Base-by-base conservation (phyloP, 148 eudicot species). In the Tetragonia tetragonoides region DNA sequence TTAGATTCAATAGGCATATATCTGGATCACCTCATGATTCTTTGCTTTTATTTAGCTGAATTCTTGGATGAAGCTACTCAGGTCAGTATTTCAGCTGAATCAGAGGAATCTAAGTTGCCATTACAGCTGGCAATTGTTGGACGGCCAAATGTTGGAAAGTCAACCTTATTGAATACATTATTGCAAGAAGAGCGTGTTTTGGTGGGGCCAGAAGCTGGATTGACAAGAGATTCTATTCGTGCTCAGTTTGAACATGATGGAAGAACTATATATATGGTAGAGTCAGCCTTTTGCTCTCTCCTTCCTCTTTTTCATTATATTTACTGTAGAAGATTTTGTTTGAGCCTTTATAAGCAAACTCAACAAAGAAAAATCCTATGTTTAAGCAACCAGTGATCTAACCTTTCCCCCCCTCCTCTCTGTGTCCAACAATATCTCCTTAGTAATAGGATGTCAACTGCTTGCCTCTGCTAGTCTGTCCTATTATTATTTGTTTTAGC, bases 141-240 rank as follows among this genome's bases (percentile, higher is more conserved):
- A 47, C 88, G 94, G 37, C 98, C 98, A 41, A 95, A 92, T 82
- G 98, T 92, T 66, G 97, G 98, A 60, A 94, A 94, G 83, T 94
- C 98, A 53, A 94, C 99, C 74, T 86, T 96, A 85, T 75, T 96
- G 69, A 96, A 96, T 78, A 86, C 98, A 39, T 73, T 96, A 79
- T 84, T 96, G 74, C 98, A 91, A 89, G 98, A 96, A 84, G 88
- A 96, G 59, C 98, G 99, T 81, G 99, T 91, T 82, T 80, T 95
- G 66, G 98, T 91, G 46, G 99, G 99, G 68, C 99, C 99, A 66
- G 99, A 95, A 88, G 98, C 98, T 78, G 99, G 99, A 54, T 81
- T 96, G 85, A 96, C 99, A 0, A 89, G 98, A 84, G 99, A 95
- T 86, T 96, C 99, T 56, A 89, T 96, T 81, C 89, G 99, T 79